These are phyloP conservation scores for Lasiosphaeriaceae sp. DNA, from an alignment of 495 filamentous ascomycete genomes.

Conservation along the genomic window DNA sequence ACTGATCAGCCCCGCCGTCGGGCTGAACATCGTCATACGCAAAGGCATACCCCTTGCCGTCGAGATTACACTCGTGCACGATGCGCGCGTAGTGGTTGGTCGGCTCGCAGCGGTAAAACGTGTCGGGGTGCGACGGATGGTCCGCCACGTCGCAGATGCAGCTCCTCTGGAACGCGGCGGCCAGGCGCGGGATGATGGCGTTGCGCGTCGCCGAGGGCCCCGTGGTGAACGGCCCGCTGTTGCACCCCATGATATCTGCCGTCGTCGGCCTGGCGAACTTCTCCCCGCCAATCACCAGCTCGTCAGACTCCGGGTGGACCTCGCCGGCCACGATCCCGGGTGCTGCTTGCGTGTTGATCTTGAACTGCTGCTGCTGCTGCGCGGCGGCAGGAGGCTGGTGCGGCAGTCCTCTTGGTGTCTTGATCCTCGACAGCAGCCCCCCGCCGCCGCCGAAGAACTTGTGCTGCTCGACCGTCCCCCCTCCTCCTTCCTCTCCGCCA, in stretches of 20 bases:
- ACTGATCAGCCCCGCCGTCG: conserved; percentile 57
- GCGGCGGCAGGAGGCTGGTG: neutral
- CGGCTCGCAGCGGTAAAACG: conserved; percentile 53
- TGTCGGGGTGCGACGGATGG: conserved; percentile 48
- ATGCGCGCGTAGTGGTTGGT: conserved; percentile 73
- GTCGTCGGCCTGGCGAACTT: conserved; percentile 56
- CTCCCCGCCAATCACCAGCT: conserved; percentile 41
- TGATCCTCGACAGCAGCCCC: neutral
- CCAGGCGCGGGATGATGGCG: conserved; percentile 58
- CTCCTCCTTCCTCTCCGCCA: too few relatives aligned
- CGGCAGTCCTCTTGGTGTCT: too few relatives aligned
- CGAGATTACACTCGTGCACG: conserved; percentile 61
- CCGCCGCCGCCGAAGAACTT: neutral
- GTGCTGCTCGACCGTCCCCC: too few relatives aligned
- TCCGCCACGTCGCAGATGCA: conserved; percentile 49
- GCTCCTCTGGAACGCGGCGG: conserved; percentile 66
- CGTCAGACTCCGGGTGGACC: conserved; percentile 12
- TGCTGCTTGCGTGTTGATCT: conserved; percentile 41
- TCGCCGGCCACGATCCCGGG: conserved; percentile 25
- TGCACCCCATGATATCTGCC: conserved; percentile 69
- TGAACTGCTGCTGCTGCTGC: conserved; percentile 5
- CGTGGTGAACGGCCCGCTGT: conserved; percentile 63
- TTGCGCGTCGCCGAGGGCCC: conserved; percentile 53
- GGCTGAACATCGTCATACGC: conserved; percentile 76
- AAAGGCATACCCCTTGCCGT: conserved; percentile 71